phyloP scores from a whole-genome alignment of 305 asterid species.

The Stenogyne calaminthoides region DNA sequence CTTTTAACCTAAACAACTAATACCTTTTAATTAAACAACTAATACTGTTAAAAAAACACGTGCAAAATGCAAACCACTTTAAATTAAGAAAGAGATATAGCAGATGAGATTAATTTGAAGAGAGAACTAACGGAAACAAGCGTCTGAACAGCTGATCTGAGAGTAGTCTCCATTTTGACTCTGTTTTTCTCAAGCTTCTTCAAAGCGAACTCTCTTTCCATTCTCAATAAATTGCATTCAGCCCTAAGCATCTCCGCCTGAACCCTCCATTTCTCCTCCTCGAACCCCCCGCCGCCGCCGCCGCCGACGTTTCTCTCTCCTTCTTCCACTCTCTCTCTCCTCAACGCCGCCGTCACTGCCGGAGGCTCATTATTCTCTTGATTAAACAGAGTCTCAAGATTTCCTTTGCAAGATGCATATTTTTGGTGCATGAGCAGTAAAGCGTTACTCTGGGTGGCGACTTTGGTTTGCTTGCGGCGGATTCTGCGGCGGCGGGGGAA shows the following conservation, averaged over 20 bases:
- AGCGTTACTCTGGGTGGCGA: conserved; percentile 14
- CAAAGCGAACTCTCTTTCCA: conserved; percentile 66
- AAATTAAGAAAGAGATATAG: background rate
- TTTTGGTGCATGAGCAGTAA: conserved; percentile 31
- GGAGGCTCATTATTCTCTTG: background rate
- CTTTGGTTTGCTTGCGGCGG: conserved; percentile 50
- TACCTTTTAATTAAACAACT: too few species aligned
- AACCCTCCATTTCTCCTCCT: conserved; percentile 73
- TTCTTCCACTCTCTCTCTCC: conserved; percentile 55
- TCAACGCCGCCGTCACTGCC: conserved; percentile 6
- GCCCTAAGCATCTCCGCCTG: conserved; percentile 82
- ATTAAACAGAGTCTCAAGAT: conserved; percentile 43
- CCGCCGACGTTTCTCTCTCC: conserved; percentile 21
- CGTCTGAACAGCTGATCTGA: conserved; percentile 60
- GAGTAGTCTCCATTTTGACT: conserved; percentile 55
- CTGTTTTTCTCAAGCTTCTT: conserved; percentile 62
- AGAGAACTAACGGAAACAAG: conserved; percentile 58
- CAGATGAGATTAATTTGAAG: background rate
- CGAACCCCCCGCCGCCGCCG: conserved; percentile 36
- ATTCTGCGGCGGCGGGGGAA: conserved; percentile 64
- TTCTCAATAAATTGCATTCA: conserved; percentile 61
- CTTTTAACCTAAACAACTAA: too few species aligned
- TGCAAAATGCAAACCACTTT: too few species aligned
- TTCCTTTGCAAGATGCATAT: conserved; percentile 29
- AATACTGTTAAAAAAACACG: too few species aligned